Evolutionary conservation across 805 yeast genomes (phyloP).

Genomic region (Saccharomycopsis microspora): DNA sequence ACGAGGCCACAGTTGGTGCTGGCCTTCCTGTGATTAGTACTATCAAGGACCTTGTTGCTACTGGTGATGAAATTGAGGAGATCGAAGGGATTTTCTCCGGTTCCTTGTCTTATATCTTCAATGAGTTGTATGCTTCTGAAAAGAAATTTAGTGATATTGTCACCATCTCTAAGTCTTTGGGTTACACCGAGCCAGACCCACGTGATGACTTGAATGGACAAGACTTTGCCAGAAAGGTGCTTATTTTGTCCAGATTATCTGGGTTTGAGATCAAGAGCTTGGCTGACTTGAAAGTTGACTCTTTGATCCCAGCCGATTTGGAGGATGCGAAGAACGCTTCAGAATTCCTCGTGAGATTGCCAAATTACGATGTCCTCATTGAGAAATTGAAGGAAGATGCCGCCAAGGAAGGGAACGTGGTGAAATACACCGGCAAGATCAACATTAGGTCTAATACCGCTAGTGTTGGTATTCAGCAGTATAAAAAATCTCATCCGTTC

Average conservation of each 20-base stretch:
- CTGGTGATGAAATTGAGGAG: constrained; percentile 87
- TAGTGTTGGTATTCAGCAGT: constrained; percentile 82
- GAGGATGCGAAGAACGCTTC: constrained; percentile 60
- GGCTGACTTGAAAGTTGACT: constrained; percentile 86
- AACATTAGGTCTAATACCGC: constrained; percentile 62
- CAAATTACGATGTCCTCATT: constrained; percentile 72
- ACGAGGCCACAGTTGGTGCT: constrained; percentile 98
- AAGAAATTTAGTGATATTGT: constrained; percentile 85
- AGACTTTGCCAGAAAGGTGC: constrained; percentile 97
- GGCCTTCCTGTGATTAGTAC: constrained; percentile 92
- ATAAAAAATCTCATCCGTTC: constrained; percentile 84
- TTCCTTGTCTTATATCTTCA: constrained; percentile 88
- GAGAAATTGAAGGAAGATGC: constrained; percentile 74
- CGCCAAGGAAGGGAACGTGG: constrained; percentile 69
- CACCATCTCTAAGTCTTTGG: constrained; percentile 74
- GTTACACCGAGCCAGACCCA: constrained; percentile 99
- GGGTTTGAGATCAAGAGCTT: constrained; percentile 82
- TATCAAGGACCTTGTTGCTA: constrained; percentile 73
- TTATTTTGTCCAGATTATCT: constrained; percentile 87
- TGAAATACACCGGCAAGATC: constrained; percentile 88
- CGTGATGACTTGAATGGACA: constrained; percentile 97
- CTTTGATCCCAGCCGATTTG: constrained; percentile 80
- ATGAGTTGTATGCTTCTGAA: constrained; percentile 70
- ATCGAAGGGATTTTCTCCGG: constrained; percentile 97
- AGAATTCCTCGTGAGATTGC: constrained; percentile 73